Conservation (phyloP, 148 eudicot genomes). For the Fagopyrum homotropicum region DNA sequence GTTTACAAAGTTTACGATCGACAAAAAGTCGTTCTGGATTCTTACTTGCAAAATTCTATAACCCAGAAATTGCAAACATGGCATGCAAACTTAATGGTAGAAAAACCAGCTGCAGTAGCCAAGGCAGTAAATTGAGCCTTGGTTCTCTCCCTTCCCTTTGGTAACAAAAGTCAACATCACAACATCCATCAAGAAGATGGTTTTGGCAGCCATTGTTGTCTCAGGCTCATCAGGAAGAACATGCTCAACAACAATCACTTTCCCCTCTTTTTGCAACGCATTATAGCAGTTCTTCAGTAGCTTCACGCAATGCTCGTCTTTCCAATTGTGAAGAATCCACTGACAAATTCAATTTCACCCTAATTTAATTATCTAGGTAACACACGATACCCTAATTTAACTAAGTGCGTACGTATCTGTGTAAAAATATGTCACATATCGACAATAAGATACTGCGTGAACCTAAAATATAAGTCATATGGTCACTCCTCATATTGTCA, state of each 20-base stretch:
- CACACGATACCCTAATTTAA: no score
- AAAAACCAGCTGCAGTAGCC: constrained; percentile 28
- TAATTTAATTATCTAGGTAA: no score
- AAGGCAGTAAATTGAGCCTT: constrained; percentile 21
- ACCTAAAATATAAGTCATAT: no score
- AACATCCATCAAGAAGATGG: constrained; percentile 19
- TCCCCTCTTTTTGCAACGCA: constrained; percentile 27
- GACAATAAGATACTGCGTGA: no score
- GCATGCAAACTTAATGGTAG: constrained; percentile 11
- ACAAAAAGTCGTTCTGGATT: no score
- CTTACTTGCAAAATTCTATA: constrained; percentile 29
- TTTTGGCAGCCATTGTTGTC: constrained; percentile 14
- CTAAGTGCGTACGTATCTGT: no score
- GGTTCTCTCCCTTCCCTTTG: constrained; percentile 32
- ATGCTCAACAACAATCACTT: constrained; percentile 32
- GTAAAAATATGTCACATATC: no score
- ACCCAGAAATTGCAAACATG: constrained; percentile 27
- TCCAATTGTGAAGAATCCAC: constrained; percentile 47
- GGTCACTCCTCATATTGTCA: no score
- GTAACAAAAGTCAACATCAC: constrained; percentile 21
- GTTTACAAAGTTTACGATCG: no score
- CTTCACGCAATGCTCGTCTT: constrained; percentile 36
- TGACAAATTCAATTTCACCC: not conserved
- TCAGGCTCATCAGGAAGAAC: constrained; percentile 23
- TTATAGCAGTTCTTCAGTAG: constrained; percentile 32